phyloP scores from a whole-genome alignment of 225 moss, liverwort and hornwort species.

The Thuidium tamariscinum region DNA sequence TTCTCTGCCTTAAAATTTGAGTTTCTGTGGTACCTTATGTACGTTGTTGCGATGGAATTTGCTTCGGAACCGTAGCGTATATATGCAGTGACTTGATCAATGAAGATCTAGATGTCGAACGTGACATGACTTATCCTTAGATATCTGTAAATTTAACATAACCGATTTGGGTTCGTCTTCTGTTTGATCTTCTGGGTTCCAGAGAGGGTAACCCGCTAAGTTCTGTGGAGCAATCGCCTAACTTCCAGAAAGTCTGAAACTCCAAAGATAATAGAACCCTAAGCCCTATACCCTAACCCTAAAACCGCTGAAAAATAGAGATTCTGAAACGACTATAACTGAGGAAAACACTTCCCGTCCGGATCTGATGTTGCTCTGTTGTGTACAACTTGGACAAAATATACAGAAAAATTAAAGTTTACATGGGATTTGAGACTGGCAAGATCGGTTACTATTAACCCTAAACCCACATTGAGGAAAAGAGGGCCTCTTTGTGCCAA shows the following conservation, averaged over 20 bases:
- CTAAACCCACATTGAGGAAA: neutral
- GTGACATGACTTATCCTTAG: neutral
- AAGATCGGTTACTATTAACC: neutral
- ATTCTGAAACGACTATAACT: neutral
- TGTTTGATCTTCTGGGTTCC: neutral
- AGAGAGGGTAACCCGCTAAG: neutral
- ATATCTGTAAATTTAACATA: constrained; percentile 6
- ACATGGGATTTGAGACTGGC: neutral
- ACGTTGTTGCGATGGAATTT: neutral
- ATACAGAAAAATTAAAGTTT: too few species aligned
- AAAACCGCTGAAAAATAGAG: neutral
- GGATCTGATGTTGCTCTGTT: neutral
- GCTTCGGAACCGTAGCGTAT: neutral
- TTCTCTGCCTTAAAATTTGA: neutral
- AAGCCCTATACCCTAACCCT: neutral
- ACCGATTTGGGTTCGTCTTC: neutral
- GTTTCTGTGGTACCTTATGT: neutral
- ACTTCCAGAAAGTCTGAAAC: neutral
- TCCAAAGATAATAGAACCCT: neutral
- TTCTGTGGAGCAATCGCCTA: neutral
- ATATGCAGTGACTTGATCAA: constrained; percentile 1
- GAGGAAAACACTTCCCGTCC: neutral
- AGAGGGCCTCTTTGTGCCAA: neutral
- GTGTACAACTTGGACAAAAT: neutral
- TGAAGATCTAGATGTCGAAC: neutral